Conservation (phyloP, 495 filamentous ascomycete species). For the Neurospora sp. region DNA sequence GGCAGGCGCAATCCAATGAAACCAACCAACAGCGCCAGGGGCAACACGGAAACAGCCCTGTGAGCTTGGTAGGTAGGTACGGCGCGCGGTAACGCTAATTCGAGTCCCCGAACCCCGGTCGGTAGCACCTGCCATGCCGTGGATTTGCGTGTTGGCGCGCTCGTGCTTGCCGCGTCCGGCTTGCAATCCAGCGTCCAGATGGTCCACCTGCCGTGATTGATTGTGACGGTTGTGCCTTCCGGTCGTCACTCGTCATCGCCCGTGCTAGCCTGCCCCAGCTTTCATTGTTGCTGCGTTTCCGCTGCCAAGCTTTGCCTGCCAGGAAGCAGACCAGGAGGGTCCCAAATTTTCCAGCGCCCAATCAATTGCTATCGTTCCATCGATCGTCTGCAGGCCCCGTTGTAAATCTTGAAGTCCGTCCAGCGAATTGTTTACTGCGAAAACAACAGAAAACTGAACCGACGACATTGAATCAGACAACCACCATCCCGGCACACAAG, state of each 20-base stretch:
- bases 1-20: background rate
- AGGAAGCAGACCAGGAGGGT: too few species aligned
- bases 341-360: background rate
- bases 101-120: background rate
- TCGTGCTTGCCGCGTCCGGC: background rate
- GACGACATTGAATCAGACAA: background rate
- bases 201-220: background rate
- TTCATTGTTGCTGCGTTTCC: background rate
- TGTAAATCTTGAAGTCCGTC: background rate
- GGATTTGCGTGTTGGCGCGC: background rate
- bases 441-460: background rate
- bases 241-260: background rate
- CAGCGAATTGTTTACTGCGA: background rate
- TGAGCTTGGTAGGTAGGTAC: background rate
- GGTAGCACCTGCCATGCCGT: background rate
- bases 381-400: background rate
- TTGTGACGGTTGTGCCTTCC: background rate
- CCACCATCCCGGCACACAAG: background rate
- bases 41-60: background rate
- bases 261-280: background rate
- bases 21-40: background rate
- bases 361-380: background rate
- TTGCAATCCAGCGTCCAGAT: background rate
- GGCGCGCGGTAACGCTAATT: background rate
- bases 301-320: background rate